A percentile compares a stretch with the other conserved stretches of the same genome.
These are phyloP conservation scores for Rhynchosporium secalis DNA, from an alignment of 2,329 filamentous ascomycete species.

Conservation along the genomic window DNA sequence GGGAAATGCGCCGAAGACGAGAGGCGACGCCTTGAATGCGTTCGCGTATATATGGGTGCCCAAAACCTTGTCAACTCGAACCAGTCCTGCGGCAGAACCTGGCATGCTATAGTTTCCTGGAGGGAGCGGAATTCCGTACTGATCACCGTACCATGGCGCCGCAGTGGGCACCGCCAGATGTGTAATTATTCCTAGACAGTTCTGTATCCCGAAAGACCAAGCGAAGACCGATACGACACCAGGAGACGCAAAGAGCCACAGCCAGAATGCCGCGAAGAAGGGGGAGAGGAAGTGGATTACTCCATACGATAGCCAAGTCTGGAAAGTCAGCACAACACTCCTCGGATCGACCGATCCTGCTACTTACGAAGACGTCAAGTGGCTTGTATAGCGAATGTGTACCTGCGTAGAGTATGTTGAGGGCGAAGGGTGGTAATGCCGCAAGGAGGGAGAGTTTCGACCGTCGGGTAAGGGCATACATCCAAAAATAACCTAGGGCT, in stretches of 20 bases:
- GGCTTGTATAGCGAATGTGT: conserved; percentile 57
- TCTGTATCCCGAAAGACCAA: conserved; percentile 88
- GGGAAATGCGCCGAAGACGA: conserved; percentile 92
- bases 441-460: conserved; percentile 34
- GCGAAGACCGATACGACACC: conserved; percentile 82
- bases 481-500: conserved; percentile 32
- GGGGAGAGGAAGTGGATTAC: conserved; percentile 86
- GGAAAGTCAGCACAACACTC: conserved; percentile 67
- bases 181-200: conserved; percentile 79
- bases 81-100: conserved; percentile 83
- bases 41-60: conserved; percentile 90
- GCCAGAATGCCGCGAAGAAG: conserved; percentile 70
- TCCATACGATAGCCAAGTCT: conserved; percentile 90
- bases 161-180: conserved; percentile 89
- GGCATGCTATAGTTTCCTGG: conserved; percentile 89
- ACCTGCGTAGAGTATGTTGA: conserved; percentile 85
- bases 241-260: conserved; percentile 87
- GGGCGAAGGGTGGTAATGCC: conserved; percentile 31
- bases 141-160: conserved; percentile 93
- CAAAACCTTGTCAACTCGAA: conserved; percentile 81
- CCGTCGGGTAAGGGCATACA: conserved; percentile 33
- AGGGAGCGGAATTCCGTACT: conserved; percentile 70
- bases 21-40: conserved; percentile 81
- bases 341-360: neutral
- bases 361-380: conserved; percentile 35